These are phyloP conservation scores for Diaporthe aspalathi DNA, from an alignment of 2,329 filamentous ascomycete species.

Conservation along the genomic window DNA sequence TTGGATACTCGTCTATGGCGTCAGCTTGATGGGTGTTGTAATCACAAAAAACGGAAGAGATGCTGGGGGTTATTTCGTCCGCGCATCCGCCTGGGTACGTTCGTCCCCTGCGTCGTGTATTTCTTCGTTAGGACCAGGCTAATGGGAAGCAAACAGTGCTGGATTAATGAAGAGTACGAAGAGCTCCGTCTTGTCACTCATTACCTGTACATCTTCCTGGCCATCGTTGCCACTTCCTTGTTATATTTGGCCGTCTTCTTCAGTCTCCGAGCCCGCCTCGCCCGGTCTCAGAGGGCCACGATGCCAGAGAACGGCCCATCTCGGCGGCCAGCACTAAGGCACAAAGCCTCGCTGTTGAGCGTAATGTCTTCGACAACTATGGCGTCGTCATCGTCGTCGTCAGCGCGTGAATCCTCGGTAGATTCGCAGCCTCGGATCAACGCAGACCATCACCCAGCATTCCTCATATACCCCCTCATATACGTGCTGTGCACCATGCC, in stretches of 20 bases:
- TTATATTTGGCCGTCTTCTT: slow-evolving; percentile 53
- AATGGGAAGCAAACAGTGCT: slow-evolving; percentile 59
- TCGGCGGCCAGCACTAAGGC: slow-evolving; percentile 9
- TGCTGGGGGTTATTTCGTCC: slow-evolving; percentile 58
- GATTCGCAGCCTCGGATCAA: neutral
- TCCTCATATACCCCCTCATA: slow-evolving; percentile 71
- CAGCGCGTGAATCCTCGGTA: neutral
- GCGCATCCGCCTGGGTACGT: slow-evolving; percentile 64
- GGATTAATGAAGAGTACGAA: slow-evolving; percentile 66
- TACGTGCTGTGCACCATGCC: slow-evolving; percentile 72
- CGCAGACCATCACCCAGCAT: slow-evolving; percentile 51
- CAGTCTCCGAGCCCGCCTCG: slow-evolving; percentile 45
- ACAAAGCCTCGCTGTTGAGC: slow-evolving; percentile 20
- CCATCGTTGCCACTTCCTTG: slow-evolving; percentile 49
- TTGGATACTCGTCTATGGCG: slow-evolving; percentile 63
- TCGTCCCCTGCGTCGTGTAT: neutral
- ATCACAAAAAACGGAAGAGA: slow-evolving; percentile 44
- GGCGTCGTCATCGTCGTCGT: neutral
- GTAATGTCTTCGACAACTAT: too few species aligned
- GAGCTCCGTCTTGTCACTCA: slow-evolving; percentile 67
- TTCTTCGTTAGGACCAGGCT: neutral
- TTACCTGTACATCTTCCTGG: slow-evolving; percentile 71
- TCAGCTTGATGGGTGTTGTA: slow-evolving; percentile 55
- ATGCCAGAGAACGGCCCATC: neutral
- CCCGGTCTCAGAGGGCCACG: neutral